phyloP scores from a whole-genome alignment of 2,329 filamentous ascomycete genomes.

The Penicillium sp. region DNA sequence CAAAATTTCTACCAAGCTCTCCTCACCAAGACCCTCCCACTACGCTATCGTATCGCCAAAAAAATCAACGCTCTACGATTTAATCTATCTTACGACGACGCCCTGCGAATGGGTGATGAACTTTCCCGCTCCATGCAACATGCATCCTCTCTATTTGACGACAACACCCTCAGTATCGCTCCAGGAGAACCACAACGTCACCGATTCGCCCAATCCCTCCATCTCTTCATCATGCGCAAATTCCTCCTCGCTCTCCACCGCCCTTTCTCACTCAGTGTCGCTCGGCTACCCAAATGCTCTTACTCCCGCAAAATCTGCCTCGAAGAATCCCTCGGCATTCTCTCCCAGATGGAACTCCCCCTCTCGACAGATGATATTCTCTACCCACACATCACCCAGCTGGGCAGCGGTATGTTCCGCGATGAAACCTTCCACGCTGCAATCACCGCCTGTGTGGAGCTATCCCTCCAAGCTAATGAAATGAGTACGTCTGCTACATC shows the following conservation, averaged over 20 bases:
- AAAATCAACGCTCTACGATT: conserved; percentile 34
- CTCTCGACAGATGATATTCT: conserved; percentile 17
- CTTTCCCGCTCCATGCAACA: conserved; percentile 27
- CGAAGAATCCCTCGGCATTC: conserved; percentile 37
- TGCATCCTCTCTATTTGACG: conserved; percentile 26
- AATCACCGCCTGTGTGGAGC: conserved; percentile 35
- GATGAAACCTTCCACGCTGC: conserved; percentile 37
- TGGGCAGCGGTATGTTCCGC: conserved; percentile 38
- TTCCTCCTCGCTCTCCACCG: conserved; percentile 58
- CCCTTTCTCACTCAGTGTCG: conserved; percentile 38
- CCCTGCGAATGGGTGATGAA: conserved; percentile 32
- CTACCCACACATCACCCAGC: conserved; percentile 32
- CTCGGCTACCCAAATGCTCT: conserved; percentile 35
- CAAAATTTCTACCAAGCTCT: conserved; percentile 32
- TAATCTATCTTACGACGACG: conserved; percentile 35
- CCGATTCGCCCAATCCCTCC: conserved; percentile 38
- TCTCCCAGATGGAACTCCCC: conserved; percentile 33
- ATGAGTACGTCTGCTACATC: conserved; percentile 15
- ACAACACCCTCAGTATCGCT: conserved; percentile 11
- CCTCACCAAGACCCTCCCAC: conserved; percentile 29
- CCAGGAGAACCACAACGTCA: conserved; percentile 14
- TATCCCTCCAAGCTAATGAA: conserved; percentile 33
- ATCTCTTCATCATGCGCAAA: conserved; percentile 55
- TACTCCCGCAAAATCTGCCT: conserved; percentile 41
- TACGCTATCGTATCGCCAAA: conserved; percentile 34